Base-by-base conservation (phyloP, 2,329 filamentous ascomycete genomes). In the Ploettnerulaceae sp. region DNA sequence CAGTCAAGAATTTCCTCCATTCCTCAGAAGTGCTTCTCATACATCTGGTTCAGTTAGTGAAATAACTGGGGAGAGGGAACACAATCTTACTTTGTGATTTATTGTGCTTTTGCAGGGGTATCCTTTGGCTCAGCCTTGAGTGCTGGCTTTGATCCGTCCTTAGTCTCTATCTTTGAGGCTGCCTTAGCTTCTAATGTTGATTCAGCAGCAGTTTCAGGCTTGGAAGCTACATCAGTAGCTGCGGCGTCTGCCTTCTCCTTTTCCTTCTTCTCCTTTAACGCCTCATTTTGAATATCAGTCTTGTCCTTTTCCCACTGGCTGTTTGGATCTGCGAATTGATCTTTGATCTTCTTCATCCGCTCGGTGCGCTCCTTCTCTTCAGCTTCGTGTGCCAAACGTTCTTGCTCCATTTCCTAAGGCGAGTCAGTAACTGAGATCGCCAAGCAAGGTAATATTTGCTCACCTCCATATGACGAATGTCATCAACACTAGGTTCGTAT, bases 401-500 rank as follows among this genome's bases (percentile, higher is more conserved):
- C 90, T 55, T 82, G 75, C 64, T 97, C 91, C 91, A 97, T 96
- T 69, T 96, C 89, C 78, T 90, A 55, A 5, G 17, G 7, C 2
- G 33, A 12, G 15, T 58, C 39, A 58, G 52, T 58, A 56, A 6
- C 24, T 21, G 9, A 2, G 48, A 18, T 46, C 22, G 6, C 18
- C 3, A 11, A 45, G 21, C n/a, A 18, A 24, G 32, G 22, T 15
- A n/a, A n/a, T n/a, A n/a, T n/a, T n/a, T 28, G 53, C 61, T 49
- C 66, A 82, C 81, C 72, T 90, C 91, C 93, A 98, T 98, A 63
- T 97, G 93, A 49, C 86, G 83, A 53, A 97, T 87, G 61, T 98
- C 93, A 62, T 98, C 93, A 12, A 96, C 87, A 61, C 89, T 95
- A n/a, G 93, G 93, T 68, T 98, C 93, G 71, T 98, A 98, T 61